Base-by-base conservation (phyloP, 306 rosid genomes). In the Prosopis cineraria region DNA sequence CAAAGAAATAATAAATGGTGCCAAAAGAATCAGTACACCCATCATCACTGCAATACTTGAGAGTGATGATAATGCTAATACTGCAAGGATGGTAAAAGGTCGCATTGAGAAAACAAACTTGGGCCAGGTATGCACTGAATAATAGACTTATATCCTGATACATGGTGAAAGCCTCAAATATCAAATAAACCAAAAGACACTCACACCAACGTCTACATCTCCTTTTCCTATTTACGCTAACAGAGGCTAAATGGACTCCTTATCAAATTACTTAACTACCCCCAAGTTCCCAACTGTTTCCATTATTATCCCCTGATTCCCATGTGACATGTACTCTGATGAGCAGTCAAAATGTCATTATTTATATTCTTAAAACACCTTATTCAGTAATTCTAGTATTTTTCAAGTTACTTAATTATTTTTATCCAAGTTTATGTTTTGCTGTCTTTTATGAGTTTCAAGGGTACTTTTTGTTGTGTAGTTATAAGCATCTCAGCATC, bases 51-150 rank as follows among this genome's bases (percentile, higher is more conserved):
- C 98, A 67, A 73, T 75, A 75, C 97, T 94, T 62, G 85, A 88
- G 79, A 43, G 59, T 11, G 90, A 84, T 68, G 68, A 88, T 88
- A 82, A 86, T 76, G 86, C 81, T 30, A 87, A 85, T 44, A 66
- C 68, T 19, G 96, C 97, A 33, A 83, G 90, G 84, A 73, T 92
- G 13, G 97, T 92, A 73, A 88, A 89, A 80, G 97, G 93, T 70
- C 97, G 95, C 76, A 94, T 90, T 39, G 97, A 92, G 88, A 94
- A 90, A 89, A 94, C 94, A 89, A 91, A 78, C 75, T 77, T 94
- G 70, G 95, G 97, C 82, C 91, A 94, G 94, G 98, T 94, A 84
- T 67, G 83, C 74, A 27, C 62, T 59, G 14, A 63, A 73, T 27
- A 41, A 34, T 69, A 72, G 17, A 20, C 58, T 22, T 65, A 50